These are phyloP conservation scores for Ulota crispa DNA, from an alignment of 225 moss, liverwort and hornwort species.

Conservation along the genomic window DNA sequence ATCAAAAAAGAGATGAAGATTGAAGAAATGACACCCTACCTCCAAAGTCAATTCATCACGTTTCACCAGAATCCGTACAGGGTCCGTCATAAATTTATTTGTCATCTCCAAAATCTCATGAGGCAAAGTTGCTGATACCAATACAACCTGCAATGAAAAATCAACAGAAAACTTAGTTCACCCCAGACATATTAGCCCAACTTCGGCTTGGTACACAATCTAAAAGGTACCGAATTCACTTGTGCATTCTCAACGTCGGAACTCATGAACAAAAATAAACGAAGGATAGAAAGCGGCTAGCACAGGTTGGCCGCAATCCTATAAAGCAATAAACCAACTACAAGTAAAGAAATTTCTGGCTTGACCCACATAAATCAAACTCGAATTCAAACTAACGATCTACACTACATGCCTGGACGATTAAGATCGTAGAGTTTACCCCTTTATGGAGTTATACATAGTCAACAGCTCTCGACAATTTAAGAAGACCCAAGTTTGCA, in stretches of 20 bases:
- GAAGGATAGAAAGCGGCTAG: not conserved
- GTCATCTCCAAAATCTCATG: constrained; percentile 97
- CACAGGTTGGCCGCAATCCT: not conserved
- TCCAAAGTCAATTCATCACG: constrained; percentile 98
- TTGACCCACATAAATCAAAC: not conserved
- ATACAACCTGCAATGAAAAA: constrained; percentile 62
- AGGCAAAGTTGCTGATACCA: constrained; percentile 89
- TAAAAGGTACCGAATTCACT: not conserved
- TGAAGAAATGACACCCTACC: constrained; percentile 38
- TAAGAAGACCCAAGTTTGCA: not conserved
- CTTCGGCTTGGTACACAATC: not conserved
- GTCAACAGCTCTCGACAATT: not conserved
- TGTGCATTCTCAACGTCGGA: not conserved
- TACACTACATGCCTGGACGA: not conserved
- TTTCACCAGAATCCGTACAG: constrained; percentile 92
- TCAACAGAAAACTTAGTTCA: not conserved
- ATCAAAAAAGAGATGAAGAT: not conserved
- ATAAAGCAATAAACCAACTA: not conserved
- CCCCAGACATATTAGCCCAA: not conserved
- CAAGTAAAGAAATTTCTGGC: not conserved
- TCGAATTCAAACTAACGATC: not conserved
- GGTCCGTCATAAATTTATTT: constrained; percentile 95
- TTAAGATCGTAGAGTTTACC: not conserved
- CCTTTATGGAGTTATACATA: not conserved
- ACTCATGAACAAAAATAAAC: not conserved